A percentile compares a stretch with the other conserved stretches of the same genome.
These are phyloP conservation scores for Dichotomopilus funicola DNA, from an alignment of 2,329 filamentous ascomycete species.

Conservation along the genomic window DNA sequence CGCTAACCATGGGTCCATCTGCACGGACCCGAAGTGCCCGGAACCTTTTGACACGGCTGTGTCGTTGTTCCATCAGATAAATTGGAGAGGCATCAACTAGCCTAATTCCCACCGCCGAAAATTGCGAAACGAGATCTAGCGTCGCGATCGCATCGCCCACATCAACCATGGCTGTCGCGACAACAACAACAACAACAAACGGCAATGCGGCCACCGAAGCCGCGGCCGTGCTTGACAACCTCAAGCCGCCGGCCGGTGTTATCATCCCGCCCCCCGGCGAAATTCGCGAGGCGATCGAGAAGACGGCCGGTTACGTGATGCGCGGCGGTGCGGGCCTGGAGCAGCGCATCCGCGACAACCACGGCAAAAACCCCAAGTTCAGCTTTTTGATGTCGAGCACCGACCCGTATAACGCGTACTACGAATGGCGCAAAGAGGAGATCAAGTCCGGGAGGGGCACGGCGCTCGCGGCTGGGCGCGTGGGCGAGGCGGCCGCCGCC, in stretches of 20 bases:
- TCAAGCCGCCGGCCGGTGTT: conserved; percentile 74
- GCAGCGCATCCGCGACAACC: conserved; percentile 78
- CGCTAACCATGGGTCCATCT: too few relatives aligned
- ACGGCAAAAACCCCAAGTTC: conserved; percentile 80
- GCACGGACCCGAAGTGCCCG: neutral
- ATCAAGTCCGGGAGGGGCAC: conserved; percentile 79
- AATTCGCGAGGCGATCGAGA: conserved; percentile 80
- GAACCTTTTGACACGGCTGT: conserved; percentile 6
- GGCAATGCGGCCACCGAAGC: conserved; percentile 45
- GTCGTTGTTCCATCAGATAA: neutral
- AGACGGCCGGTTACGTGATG: conserved; percentile 87
- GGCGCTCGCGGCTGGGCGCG: conserved; percentile 67
- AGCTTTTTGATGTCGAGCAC: conserved; percentile 74
- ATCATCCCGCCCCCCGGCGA: conserved; percentile 81
- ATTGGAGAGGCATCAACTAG: neutral
- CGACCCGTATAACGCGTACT: conserved; percentile 84
- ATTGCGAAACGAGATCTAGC: neutral
- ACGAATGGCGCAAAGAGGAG: conserved; percentile 83
- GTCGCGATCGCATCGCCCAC: neutral
- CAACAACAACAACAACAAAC: conserved; percentile 33
- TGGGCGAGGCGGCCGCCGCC: conserved; percentile 50
- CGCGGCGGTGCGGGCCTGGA: conserved; percentile 64
- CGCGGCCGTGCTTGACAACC: conserved; percentile 51
- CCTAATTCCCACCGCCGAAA: neutral
- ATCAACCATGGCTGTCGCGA: conserved; percentile 26